Base-by-base conservation (phyloP, 108 stramenopile species). In the Cyclotella kingstonii region DNA sequence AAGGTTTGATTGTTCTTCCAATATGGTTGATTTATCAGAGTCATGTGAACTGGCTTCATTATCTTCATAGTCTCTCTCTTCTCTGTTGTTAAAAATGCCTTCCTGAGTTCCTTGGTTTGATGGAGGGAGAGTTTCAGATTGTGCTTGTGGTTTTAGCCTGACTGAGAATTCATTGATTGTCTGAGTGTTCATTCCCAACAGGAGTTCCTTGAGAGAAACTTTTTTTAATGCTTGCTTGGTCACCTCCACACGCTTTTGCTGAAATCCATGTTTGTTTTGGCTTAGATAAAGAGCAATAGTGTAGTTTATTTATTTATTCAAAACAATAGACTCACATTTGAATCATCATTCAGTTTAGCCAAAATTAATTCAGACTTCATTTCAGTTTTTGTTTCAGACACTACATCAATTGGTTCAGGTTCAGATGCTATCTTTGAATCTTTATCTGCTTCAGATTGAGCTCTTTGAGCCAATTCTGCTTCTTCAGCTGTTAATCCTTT, bases 91-190 rank as follows among this genome's bases (percentile, higher is more conserved):
- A 46, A 46, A 29, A 68, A 38, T 12, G 54, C 30, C 39, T 19
- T 36, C 42, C 38, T 17, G 38, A 29, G 47, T 7, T 10, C 11
- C 50, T 53, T 53, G 52, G 2, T 36, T 36, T 19, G 31, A 39
- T 27, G 64, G 54, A 25, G 31, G 42, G 30, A 44, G n/a, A 8
- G 53, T 14, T 2, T 43, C 64, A 36, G 53, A 54, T 4, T 53
- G 43, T 43, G 54, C 18, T 26, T 31, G 44, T 2, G 34, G 21
- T 1, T 46, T n/a, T 54, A 47, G 30, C 45, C 64, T 54, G n/a
- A 14, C 0, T 19, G 53, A 44, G 36, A 66, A 55, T 11, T 53
- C 0, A 43, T 29, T 19, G 25, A 2, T 0, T 18, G 38, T n/a
- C 40, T 21, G 25, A 39, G 44, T 28, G 30, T 31, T 18, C 63